Percentiles rank a stretch among this genome's conserved stretches.
Conservation (phyloP, 1,284 basidiomycete genomes). For the Dichomitus squalens region DNA sequence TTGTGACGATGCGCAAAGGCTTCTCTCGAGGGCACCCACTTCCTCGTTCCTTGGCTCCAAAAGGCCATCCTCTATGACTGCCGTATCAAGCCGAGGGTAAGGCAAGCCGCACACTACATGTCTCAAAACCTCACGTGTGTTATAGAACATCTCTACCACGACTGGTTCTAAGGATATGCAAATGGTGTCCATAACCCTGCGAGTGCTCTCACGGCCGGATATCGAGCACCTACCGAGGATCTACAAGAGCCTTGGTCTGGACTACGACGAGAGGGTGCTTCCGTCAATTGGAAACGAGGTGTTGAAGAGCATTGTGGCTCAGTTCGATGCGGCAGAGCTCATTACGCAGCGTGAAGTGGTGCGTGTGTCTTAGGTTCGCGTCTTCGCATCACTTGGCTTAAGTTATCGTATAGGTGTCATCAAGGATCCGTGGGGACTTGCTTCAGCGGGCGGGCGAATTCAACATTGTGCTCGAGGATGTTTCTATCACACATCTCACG, state of each 20-base stretch:
- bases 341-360: conserved; percentile 89
- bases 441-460: conserved; percentile 95
- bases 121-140: not conserved
- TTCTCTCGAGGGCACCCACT: conserved; percentile 93
- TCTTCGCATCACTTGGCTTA: not conserved
- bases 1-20: conserved; percentile 45
- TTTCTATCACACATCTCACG: conserved; percentile 91
- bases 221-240: conserved; percentile 88
- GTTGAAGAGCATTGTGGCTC: conserved; percentile 95
- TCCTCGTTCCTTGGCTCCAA: conserved; percentile 95
- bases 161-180: conserved; percentile 97
- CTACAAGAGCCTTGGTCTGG: conserved; percentile 92
- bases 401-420: conserved; percentile 65
- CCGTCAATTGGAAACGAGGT: conserved; percentile 98
- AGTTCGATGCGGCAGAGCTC: conserved; percentile 98
- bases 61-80: conserved; percentile 97
- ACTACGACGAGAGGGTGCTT: conserved; percentile 96
- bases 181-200: conserved; percentile 96
- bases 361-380: not conserved
- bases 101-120: conserved; percentile 21
- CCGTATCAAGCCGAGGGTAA: conserved; percentile 92
- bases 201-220: conserved; percentile 95
- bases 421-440: conserved; percentile 92
- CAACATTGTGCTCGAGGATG: conserved; percentile 95
- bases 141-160: conserved; percentile 93